Base-by-base conservation (phyloP, 768 basidiomycete genomes). In the Kwoniella europaea region DNA sequence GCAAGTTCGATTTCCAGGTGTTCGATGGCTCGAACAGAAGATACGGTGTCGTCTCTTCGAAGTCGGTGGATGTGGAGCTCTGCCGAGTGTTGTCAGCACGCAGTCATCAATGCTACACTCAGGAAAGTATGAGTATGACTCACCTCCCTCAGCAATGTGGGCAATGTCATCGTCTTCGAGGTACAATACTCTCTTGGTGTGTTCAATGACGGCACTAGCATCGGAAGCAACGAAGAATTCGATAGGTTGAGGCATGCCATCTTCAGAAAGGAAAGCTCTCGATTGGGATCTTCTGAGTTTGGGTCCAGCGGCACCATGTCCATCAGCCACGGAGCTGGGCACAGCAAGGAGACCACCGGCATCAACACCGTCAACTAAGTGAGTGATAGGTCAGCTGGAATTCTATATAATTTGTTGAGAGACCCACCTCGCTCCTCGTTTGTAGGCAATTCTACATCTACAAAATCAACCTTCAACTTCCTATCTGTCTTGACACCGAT, bases 401-500 rank as follows among this genome's bases (percentile, higher is more conserved):
- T 71, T 43, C 87, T 86, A 16, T 12, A 15, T 52, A 18, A 35
- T 35, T 55, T 43, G 44, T 20, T 44, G 24, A 13, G 57, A 2
- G n/a, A 60, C 81, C 70, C 63, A 74, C 77, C 81, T 80, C 72
- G 77, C 59, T 88, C 86, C 71, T 86, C 85, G 44, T 92, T 91
- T 55, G 91, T 88, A 41, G 68, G 68, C 78, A 98, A 90, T 84
- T 98, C 95, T 67, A 99, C 97, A 85, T 98, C 97, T 58, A 99
- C 96, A 77, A 99, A 98, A 86, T 99, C 97, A 50, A 98, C 96
- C 87, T 99, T 99, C 79, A 99, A 88, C 85, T 98, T 98, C 88
- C 97, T 95, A 83, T 99, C 96, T 18, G 97, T 98, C 90, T 98
- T 98, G 82, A 99, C 96, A 86, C 97, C 97, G 80, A 99, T 89